Conservation (phyloP, 768 basidiomycete species). For the Suillus paluster region DNA sequence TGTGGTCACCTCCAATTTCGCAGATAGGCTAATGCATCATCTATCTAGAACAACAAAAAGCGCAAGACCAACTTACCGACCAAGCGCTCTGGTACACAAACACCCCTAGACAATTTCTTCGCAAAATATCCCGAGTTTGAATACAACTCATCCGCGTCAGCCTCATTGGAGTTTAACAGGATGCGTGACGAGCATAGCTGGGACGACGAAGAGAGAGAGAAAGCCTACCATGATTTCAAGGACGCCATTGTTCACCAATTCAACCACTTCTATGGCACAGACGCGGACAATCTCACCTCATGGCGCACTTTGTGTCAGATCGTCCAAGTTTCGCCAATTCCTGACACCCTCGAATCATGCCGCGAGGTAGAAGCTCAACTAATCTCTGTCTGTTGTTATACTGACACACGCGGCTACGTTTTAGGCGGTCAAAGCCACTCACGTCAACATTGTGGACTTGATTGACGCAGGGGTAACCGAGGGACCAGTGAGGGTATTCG, state of each 20-base stretch:
- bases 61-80: too few species aligned
- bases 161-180: constrained; percentile 23
- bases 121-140: constrained; percentile 20
- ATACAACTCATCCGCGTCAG: constrained; percentile 18
- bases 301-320: too few species aligned
- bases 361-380: constrained; percentile 15
- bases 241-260: constrained; percentile 29
- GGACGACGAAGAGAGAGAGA: neutral
- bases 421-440: constrained; percentile 24
- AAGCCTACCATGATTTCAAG: constrained; percentile 11
- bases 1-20: neutral
- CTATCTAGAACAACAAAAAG: neutral
- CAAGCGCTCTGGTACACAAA: neutral
- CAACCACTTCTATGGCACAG: constrained; percentile 26
- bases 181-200: constrained; percentile 13
- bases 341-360: constrained; percentile 18
- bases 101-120: constrained; percentile 30
- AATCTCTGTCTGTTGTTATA: neutral
- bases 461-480: constrained; percentile 20
- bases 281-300: too few species aligned
- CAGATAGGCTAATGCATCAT: neutral
- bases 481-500: neutral
- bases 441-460: constrained; percentile 38
- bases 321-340: constrained; percentile 16
- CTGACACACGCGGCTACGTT: neutral